Conservation (phyloP, 2,329 filamentous ascomycete species). For the Verticillium alfalfae region DNA sequence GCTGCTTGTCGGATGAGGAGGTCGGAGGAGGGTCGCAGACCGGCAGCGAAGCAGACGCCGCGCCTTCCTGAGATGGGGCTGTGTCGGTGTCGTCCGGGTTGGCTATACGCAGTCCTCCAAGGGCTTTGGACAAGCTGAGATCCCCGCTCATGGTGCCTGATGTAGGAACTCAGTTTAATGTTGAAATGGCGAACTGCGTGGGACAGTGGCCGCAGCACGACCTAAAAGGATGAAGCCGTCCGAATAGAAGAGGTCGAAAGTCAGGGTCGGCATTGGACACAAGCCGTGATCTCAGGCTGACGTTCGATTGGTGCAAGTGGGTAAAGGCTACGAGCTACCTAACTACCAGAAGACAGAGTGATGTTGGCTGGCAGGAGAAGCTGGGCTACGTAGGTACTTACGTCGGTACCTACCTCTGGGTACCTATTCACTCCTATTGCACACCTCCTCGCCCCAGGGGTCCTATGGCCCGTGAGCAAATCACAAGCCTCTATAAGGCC, state of each 20-base stretch:
- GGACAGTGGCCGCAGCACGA: slow-evolving; percentile 3
- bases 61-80: neutral
- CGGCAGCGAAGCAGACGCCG: neutral
- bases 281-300: neutral
- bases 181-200: slow-evolving; percentile 1
- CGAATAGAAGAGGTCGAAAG: neutral
- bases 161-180: slow-evolving; percentile 1
- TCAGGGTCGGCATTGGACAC: neutral
- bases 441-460: too few relatives aligned
- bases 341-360: too few relatives aligned
- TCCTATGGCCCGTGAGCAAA: too few relatives aligned
- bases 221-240: neutral
- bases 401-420: too few relatives aligned
- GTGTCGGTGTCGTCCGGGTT: slow-evolving; percentile 75
- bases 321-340: neutral
- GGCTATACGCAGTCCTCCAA: slow-evolving; percentile 92
- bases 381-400: too few relatives aligned
- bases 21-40: neutral
- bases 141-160: slow-evolving; percentile 74
- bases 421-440: too few relatives aligned
- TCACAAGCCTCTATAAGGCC: too few relatives aligned
- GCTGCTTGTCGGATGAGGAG: neutral
- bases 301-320: neutral
- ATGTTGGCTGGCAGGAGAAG: too few relatives aligned
- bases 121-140: slow-evolving; percentile 83